Base-by-base conservation (phyloP, 1,284 basidiomycete genomes). In the Microbotryomycetes sp. region DNA sequence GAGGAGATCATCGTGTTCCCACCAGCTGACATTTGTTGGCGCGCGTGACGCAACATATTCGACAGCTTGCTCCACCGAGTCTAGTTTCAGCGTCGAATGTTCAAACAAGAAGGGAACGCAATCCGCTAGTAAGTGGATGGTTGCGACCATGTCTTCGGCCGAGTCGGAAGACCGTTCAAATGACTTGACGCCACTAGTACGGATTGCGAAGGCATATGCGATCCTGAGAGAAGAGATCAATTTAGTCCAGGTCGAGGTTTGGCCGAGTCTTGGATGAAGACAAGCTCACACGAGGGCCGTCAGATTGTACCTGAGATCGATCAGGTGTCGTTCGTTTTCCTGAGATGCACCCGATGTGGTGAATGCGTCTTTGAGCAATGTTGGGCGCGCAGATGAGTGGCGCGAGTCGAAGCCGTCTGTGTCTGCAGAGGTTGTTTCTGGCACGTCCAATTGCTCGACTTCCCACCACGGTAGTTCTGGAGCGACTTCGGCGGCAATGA, bases 381-480 rank as follows among this genome's bases (percentile, higher is more conserved):
- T n/a, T n/a, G n/a, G n/a, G n/a, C n/a, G n/a, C n/a, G n/a, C n/a
- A n/a, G n/a, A n/a, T n/a, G n/a, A n/a, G 35, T 41, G 11, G 35
- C 35, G 18, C 18, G 35, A 11, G 35, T 41, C 18, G 11, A 41
- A 41, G 9, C 35, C 35, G 35, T 41, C 35, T n/a, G 35, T 11
- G 35, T 41, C 9, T 9, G 18, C 18, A 41, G 35, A 11, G 11
- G 18, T 41, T 18, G 35, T 41, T 41, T 41, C 18, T 41, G 35
- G 11, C 35, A 41, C n/a, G n/a, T n/a, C n/a, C 13, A 13, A 55
- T 46, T 50, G 24, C 18, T 28, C 29, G 3, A 67, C 74, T 52
- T 81, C 78, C 85, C 86, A 87, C 86, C 86, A 87, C 5, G 86
- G 86, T 23, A 55, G 58, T 7, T 78, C 77, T 3, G 74, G 72